phyloP scores from a whole-genome alignment of 1,284 basidiomycete species.

The Rhodotorula glutinis region DNA sequence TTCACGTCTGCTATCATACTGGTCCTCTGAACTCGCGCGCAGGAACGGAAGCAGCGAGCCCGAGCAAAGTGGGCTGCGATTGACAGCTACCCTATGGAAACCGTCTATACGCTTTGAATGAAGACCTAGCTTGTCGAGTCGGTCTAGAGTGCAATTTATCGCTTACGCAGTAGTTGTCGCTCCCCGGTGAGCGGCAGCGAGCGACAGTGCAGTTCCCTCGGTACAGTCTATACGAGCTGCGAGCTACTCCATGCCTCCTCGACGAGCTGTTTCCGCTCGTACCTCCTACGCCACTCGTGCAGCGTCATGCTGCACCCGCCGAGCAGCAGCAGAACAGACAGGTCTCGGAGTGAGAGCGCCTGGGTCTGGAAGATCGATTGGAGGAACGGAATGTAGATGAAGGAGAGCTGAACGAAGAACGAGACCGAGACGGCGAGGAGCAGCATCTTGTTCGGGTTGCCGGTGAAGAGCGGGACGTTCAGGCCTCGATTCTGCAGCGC shows the following conservation, averaged over 20 bases:
- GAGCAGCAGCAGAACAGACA: constrained; percentile 68
- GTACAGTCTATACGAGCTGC: constrained; percentile 17
- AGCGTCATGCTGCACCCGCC: constrained; percentile 65
- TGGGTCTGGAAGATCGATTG: constrained; percentile 93
- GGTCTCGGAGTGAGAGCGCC: constrained; percentile 65
- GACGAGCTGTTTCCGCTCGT: constrained; percentile 58
- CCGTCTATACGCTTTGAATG: constrained; percentile 8
- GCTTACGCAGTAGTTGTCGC: not conserved
- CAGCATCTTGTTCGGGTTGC: constrained; percentile 83
- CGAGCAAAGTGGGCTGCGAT: constrained; percentile 21
- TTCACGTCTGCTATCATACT: too few species aligned
- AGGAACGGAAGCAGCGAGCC: not conserved
- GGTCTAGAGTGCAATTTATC: not conserved
- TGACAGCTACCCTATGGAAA: constrained; percentile 19
- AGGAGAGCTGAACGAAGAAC: constrained; percentile 72
- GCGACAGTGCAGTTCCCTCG: too few species aligned
- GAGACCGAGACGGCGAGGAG: constrained; percentile 80
- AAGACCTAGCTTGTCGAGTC: too few species aligned
- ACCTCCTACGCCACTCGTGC: constrained; percentile 77
- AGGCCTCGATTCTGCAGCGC: constrained; percentile 91
- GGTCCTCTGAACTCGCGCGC: not conserved
- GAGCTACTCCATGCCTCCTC: constrained; percentile 37
- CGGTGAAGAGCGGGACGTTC: constrained; percentile 56
- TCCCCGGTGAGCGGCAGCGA: too few species aligned
- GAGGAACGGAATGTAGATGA: constrained; percentile 87